These are phyloP conservation scores for Aquanectria penicillioides DNA, from an alignment of 2,329 filamentous ascomycete genomes.

Conservation along the genomic window DNA sequence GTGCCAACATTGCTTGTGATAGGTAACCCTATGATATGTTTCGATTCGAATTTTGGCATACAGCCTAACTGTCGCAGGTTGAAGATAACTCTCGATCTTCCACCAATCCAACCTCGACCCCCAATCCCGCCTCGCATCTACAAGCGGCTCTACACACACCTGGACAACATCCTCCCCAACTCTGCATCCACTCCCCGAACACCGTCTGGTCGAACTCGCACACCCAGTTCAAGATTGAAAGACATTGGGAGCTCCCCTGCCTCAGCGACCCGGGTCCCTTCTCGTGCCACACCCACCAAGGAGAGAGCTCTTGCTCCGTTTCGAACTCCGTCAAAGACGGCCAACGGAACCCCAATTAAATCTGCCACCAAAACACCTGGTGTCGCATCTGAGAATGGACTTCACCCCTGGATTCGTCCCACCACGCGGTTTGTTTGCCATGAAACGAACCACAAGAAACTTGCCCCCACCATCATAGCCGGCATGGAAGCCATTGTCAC, in stretches of 20 bases:
- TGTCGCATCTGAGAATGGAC: conserved; percentile 44
- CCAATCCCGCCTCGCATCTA: conserved; percentile 85
- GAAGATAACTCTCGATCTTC: conserved; percentile 79
- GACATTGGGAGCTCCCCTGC: conserved; percentile 39
- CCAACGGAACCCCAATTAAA: conserved; percentile 53
- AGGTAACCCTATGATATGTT: conserved; percentile 59
- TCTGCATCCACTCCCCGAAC: conserved; percentile 46
- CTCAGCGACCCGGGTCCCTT: conserved; percentile 46
- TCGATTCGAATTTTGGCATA: not conserved
- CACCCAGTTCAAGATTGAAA: conserved; percentile 47
- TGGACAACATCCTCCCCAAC: conserved; percentile 75
- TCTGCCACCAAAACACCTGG: conserved; percentile 47
- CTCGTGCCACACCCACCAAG: conserved; percentile 58
- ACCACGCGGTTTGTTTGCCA: conserved; percentile 72
- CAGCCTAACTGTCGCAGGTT: conserved; percentile 60
- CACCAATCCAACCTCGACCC: conserved; percentile 77
- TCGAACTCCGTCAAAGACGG: conserved; percentile 47
- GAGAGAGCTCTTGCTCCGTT: conserved; percentile 55
- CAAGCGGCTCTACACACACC: conserved; percentile 82
- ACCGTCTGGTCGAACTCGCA: conserved; percentile 43
- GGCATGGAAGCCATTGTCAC: conserved; percentile 70
- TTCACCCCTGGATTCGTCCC: conserved; percentile 75
- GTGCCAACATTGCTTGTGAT: conserved; percentile 90
- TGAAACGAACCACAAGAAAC: conserved; percentile 66
- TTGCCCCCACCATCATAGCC: conserved; percentile 78